These are phyloP conservation scores for Filosporella fistucella DNA, from an alignment of 495 filamentous ascomycete species.

Conservation along the genomic window DNA sequence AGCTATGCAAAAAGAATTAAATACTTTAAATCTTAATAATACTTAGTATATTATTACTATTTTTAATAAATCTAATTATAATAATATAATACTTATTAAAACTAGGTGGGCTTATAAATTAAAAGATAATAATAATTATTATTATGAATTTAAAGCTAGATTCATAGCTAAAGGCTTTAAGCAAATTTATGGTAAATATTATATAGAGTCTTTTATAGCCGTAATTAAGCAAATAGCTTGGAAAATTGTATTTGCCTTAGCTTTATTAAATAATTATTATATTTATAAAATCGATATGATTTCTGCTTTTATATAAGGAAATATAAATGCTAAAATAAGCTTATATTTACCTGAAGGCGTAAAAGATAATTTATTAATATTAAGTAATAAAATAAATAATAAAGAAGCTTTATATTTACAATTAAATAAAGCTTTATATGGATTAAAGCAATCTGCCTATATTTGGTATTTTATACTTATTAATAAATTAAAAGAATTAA, in stretches of 20 bases:
- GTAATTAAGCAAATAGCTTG: constrained; percentile 15
- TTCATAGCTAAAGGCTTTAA: constrained; percentile 14
- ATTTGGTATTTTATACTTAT: constrained; percentile 14
- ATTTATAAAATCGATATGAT: constrained; percentile 17
- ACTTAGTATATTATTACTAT: not conserved
- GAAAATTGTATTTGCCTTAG: constrained; percentile 12
- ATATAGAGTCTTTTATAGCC: constrained; percentile 10
- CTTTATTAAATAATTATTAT: constrained; percentile 5
- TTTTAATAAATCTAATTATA: not conserved
- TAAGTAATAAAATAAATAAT: not conserved
- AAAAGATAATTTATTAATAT: not conserved
- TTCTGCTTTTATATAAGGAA: constrained; percentile 10
- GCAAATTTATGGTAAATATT: constrained; percentile 10
- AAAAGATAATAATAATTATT: constrained; percentile 6
- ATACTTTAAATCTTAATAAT: not conserved
- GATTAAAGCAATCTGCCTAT: constrained; percentile 20
- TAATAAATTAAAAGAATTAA: constrained; percentile 11
- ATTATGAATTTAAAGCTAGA: constrained; percentile 15
- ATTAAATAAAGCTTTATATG: constrained; percentile 20
- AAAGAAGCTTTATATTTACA: not conserved
- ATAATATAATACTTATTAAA: constrained; percentile 3
- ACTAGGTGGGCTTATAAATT: constrained; percentile 11
- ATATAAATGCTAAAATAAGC: constrained; percentile 2
- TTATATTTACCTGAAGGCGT: not conserved
- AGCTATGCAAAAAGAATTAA: not conserved